Evolutionary conservation across 345 rosid species (phyloP).

Genomic region (Heritiera littoralis): DNA sequence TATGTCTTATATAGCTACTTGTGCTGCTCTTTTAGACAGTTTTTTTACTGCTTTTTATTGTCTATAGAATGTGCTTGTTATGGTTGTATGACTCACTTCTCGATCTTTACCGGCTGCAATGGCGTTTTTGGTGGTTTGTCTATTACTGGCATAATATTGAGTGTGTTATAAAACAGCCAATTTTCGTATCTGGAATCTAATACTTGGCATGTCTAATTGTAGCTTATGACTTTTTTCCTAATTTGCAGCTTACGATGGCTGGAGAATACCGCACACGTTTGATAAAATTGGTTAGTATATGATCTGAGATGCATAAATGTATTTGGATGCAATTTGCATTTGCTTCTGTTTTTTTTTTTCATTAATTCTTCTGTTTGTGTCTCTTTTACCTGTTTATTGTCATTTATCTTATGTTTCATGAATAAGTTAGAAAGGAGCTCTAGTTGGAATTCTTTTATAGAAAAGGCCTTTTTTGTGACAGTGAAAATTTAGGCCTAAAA

Average conservation of each 20-base stretch:
- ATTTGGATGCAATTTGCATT: not conserved
- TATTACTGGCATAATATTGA: not conserved
- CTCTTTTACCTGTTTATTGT: not conserved
- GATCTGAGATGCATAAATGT: not conserved
- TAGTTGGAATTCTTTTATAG: not conserved
- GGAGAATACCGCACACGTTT: constrained; percentile 84
- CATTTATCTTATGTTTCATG: not conserved
- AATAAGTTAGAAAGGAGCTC: not conserved
- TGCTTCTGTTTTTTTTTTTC: not conserved
- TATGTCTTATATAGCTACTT: not conserved
- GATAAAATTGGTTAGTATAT: constrained; percentile 75
- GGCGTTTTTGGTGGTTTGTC: not conserved
- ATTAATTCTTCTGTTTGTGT: not conserved
- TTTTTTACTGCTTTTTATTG: not conserved
- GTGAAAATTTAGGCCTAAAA: not conserved
- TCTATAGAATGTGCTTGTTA: not conserved
- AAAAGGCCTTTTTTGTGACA: not conserved
- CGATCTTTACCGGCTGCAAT: not conserved
- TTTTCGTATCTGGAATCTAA: not conserved
- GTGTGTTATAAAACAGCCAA: not conserved
- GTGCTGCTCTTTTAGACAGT: not conserved
- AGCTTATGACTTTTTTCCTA: not conserved
- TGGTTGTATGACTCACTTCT: not conserved
- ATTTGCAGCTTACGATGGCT: constrained; percentile 77
- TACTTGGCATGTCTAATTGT: not conserved